These are phyloP conservation scores for Ceratobasidium sp. DNA, from an alignment of 1,284 basidiomycete genomes.

Conservation along the genomic window DNA sequence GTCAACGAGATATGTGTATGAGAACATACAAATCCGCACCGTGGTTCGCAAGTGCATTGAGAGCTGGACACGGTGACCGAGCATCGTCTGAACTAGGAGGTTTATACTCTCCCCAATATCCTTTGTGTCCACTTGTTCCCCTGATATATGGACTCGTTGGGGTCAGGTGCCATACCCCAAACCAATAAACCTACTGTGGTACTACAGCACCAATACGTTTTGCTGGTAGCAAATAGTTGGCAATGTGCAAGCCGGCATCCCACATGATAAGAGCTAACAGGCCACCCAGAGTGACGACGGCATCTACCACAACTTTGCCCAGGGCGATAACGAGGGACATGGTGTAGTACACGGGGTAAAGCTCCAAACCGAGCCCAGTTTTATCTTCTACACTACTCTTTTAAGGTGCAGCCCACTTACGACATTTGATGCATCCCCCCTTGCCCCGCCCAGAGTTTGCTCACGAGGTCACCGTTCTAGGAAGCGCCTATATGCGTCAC, in stretches of 20 bases:
- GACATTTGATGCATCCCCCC: too few relatives aligned
- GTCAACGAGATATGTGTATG: too few relatives aligned
- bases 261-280: slow-evolving; percentile 4
- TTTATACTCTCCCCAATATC: slow-evolving; percentile 21
- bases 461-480: too few relatives aligned
- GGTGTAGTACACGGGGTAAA: not conserved
- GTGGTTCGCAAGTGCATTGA: slow-evolving; percentile 39
- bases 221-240: slow-evolving; percentile 7
- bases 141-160: slow-evolving; percentile 1
- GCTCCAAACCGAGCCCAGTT: too few relatives aligned
- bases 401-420: too few relatives aligned
- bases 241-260: slow-evolving; percentile 27
- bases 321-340: not conserved
- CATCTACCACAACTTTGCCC: not conserved
- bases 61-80: slow-evolving; percentile 32
- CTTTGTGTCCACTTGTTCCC: slow-evolving; percentile 13
- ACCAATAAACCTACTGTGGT: not conserved
- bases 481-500: too few relatives aligned
- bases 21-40: not conserved
- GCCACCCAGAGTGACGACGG: not conserved
- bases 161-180: not conserved
- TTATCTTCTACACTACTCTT: too few relatives aligned
- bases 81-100: slow-evolving; percentile 27
- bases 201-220: not conserved
- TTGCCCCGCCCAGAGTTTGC: too few relatives aligned